phyloP scores from a whole-genome alignment of 495 filamentous ascomycete genomes.

The Penicillium subrubescens region DNA sequence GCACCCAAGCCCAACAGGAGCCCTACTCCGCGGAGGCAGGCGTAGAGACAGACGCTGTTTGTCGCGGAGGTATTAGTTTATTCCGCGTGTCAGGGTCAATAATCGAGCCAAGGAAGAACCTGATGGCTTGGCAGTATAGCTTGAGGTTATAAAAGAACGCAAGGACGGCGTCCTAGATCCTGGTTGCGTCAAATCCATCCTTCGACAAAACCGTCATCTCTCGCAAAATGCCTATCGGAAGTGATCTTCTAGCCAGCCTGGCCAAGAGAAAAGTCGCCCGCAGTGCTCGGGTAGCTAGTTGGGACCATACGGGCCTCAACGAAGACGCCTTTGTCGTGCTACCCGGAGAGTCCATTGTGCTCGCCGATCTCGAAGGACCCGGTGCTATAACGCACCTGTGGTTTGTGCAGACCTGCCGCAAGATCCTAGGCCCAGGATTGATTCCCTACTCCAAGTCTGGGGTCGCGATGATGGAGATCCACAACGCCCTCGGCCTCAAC shows the following conservation, averaged over 20 bases:
- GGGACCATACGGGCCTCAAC: conserved; percentile 28
- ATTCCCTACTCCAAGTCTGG: conserved; percentile 30
- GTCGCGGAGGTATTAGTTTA: background rate
- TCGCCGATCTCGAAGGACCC: conserved; percentile 23
- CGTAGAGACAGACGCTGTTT: background rate
- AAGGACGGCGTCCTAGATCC: background rate
- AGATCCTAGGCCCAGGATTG: conserved; percentile 25
- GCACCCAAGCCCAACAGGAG: background rate
- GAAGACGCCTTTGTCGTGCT: conserved; percentile 27
- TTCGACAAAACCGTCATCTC: background rate
- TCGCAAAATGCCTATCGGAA: background rate
- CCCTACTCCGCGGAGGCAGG: background rate
- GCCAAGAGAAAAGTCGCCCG: background rate
- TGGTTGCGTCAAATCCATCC: background rate
- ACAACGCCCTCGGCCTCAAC: conserved; percentile 27
- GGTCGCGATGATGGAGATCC: conserved; percentile 26
- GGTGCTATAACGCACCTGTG: background rate
- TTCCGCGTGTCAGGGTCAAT: background rate
- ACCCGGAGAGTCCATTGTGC: conserved; percentile 21
- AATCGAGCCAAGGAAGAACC: background rate
- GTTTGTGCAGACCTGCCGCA: conserved; percentile 19
- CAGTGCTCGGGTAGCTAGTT: conserved; percentile 23
- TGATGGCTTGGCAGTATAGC: background rate
- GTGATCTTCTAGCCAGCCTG: background rate
- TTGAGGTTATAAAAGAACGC: background rate